phyloP scores from a whole-genome alignment of 2,329 filamentous ascomycete species.

The Lecanicillium sp. region DNA sequence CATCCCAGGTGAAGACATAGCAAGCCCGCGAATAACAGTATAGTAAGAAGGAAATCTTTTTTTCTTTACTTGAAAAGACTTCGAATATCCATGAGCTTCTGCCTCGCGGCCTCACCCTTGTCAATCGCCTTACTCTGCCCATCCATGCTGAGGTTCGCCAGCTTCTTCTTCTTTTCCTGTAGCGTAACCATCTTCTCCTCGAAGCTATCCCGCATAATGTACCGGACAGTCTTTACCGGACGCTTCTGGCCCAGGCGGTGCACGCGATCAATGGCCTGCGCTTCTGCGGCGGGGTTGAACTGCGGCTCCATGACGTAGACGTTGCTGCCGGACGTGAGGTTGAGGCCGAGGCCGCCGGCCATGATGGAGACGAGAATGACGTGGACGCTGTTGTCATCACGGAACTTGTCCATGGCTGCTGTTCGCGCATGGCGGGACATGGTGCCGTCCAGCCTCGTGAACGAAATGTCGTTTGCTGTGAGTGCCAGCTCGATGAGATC shows the following conservation, averaged over 20 bases:
- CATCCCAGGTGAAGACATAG: background rate
- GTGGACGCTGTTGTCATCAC: conserved; percentile 59
- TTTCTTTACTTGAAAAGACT: conserved; percentile 51
- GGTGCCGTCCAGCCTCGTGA: conserved; percentile 79
- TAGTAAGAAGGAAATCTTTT: too few species aligned
- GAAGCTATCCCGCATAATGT: conserved; percentile 84
- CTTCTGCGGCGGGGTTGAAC: conserved; percentile 91
- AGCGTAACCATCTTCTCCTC: conserved; percentile 89
- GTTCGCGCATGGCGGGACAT: conserved; percentile 72
- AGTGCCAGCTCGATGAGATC: conserved; percentile 85
- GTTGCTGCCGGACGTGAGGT: conserved; percentile 75
- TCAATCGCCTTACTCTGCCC: conserved; percentile 45
- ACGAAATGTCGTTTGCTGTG: conserved; percentile 55
- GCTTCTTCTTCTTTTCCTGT: conserved; percentile 84
- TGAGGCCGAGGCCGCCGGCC: conserved; percentile 85
- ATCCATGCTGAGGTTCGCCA: conserved; percentile 83
- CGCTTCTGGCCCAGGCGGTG: conserved; percentile 85
- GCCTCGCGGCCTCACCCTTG: conserved; percentile 47
- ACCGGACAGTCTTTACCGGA: conserved; percentile 78
- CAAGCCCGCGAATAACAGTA: too few species aligned
- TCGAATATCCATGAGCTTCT: conserved; percentile 50
- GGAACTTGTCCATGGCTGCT: conserved; percentile 68
- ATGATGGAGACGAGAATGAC: conserved; percentile 89
- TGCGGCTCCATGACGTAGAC: conserved; percentile 98
- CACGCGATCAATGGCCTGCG: conserved; percentile 89